phyloP scores from a whole-genome alignment of 2,329 filamentous ascomycete genomes.

The Arthrobotrys pseudoclavata region DNA sequence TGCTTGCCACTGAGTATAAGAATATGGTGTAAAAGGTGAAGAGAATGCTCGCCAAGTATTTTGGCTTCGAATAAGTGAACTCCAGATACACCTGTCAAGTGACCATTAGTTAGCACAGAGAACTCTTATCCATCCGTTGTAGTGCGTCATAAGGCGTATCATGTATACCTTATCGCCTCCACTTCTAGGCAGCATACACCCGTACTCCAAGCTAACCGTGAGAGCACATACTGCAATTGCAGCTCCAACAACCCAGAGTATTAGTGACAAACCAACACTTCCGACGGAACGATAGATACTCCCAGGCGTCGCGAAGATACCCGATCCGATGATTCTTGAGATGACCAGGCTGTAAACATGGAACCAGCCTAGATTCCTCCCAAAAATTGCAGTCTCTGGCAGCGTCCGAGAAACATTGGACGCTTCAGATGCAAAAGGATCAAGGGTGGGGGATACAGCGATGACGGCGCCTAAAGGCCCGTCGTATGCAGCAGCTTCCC shows the following conservation, averaged over 20 bases:
- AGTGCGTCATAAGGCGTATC: constrained; percentile 11
- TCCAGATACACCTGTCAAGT: constrained; percentile 72
- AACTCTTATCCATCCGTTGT: neutral
- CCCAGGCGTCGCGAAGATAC: constrained; percentile 77
- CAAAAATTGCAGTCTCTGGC: constrained; percentile 54
- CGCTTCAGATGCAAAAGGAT: constrained; percentile 25
- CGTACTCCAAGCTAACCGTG: constrained; percentile 56
- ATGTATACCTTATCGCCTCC: constrained; percentile 66
- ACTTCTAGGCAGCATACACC: constrained; percentile 59
- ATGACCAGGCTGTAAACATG: constrained; percentile 67
- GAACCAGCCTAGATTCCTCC: constrained; percentile 55
- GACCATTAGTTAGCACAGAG: constrained; percentile 3
- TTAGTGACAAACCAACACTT: constrained; percentile 75
- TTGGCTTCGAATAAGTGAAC: constrained; percentile 73
- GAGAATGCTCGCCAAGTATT: constrained; percentile 73
- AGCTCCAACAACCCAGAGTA: constrained; percentile 78
- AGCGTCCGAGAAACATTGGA: constrained; percentile 27
- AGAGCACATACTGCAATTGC: constrained; percentile 76
- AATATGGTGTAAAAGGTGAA: constrained; percentile 74
- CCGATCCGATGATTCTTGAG: constrained; percentile 74
- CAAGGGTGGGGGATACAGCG: constrained; percentile 10
- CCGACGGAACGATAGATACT: constrained; percentile 77
- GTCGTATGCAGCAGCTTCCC: neutral
- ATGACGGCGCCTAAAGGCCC: constrained; percentile 14
- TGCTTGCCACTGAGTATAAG: constrained; percentile 74